Base-by-base conservation (phyloP, 805 yeast genomes). In the Yarrowia hollandica region DNA sequence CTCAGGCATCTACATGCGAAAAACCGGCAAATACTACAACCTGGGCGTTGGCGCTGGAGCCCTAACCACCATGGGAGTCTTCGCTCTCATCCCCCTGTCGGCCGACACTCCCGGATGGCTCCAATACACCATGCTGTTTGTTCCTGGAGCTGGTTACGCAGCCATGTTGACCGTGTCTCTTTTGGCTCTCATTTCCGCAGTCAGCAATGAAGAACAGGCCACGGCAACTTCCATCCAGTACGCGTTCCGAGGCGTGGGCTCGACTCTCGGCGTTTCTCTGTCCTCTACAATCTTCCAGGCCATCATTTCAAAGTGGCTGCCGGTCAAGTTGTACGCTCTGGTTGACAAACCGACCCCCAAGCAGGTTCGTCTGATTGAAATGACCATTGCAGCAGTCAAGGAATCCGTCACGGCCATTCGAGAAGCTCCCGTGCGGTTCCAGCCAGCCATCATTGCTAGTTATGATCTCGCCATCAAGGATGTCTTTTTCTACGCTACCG, bases 171-270 rank as follows among this genome's bases (percentile, higher is more conserved):
- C 96, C 0, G 81, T 87, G 2, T 83, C 91, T 0, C 73, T 89
- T 48, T 71, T 88, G 31, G 86, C 95, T 0, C 77, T 89, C 71
- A 86, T 89, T 58, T 84, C 94, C 0, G 81, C 94, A 1, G 94
- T 86, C 1, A 84, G 86, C 9, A 71, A 75, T 19, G 77, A 80
- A 56, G 80, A 77, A 66, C 96, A 89, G 71, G 96, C 97, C 1
- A 79, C 90, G 18, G 86, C 92, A 2, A 90, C 97, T 0, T 88
- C 96, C 0, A 87, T 91, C 60, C 96, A 89, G 67, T 90, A 91
- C 69, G 90, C 91, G 0, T 89, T 87, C 75, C 78, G 96, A 67
- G 85, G 92, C 9, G 84, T 90, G 0, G 96, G 96, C 0, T 85
- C 92, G n/a, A 86, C 94, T 0, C 71, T 88, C 50, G 96, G 96